These are phyloP conservation scores for Alternaria ethzedia DNA, from an alignment of 2,329 filamentous ascomycete species.

Conservation along the genomic window DNA sequence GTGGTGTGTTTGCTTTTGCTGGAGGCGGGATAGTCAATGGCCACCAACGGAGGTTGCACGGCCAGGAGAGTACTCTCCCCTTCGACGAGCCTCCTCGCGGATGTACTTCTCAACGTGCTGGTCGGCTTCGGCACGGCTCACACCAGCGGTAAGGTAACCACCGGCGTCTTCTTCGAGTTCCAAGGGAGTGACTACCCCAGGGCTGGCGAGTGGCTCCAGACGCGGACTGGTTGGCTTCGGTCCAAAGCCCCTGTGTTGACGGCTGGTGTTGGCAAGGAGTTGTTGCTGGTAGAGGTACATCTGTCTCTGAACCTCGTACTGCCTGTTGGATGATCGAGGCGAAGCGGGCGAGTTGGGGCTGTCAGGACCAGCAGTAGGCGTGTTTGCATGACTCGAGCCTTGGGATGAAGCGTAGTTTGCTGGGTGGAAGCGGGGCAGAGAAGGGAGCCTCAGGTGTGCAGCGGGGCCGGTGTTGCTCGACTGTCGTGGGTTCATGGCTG, in stretches of 20 bases:
- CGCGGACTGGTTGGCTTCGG: conserved; percentile 56
- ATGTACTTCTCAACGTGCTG: conserved; percentile 56
- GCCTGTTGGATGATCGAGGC: conserved; percentile 49
- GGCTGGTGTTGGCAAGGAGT: conserved; percentile 41
- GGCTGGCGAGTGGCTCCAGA: conserved; percentile 57
- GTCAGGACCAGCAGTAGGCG: conserved; percentile 47
- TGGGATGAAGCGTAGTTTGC: conserved; percentile 56
- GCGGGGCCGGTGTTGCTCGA: conserved; percentile 44
- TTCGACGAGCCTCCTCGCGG: conserved; percentile 51
- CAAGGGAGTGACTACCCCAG: conserved; percentile 60
- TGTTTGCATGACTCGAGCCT: conserved; percentile 45
- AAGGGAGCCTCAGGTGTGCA: conserved; percentile 54
- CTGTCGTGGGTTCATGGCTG: conserved; percentile 41
- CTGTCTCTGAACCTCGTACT: conserved; percentile 58
- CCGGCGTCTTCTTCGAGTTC: conserved; percentile 53
- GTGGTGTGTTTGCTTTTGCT: conserved; percentile 3
- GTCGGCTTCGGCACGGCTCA: conserved; percentile 45
- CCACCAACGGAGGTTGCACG: conserved; percentile 37
- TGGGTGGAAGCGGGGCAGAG: conserved; percentile 60
- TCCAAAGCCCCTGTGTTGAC: conserved; percentile 28
- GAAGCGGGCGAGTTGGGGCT: conserved; percentile 54
- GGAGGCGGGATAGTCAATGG: conserved; percentile 36
- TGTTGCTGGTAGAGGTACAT: conserved; percentile 58
- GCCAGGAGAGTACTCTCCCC: conserved; percentile 43
- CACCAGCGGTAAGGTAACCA: conserved; percentile 56